phyloP scores from a whole-genome alignment of 805 yeast species.

The Metahyphopichia silvanorum region DNA sequence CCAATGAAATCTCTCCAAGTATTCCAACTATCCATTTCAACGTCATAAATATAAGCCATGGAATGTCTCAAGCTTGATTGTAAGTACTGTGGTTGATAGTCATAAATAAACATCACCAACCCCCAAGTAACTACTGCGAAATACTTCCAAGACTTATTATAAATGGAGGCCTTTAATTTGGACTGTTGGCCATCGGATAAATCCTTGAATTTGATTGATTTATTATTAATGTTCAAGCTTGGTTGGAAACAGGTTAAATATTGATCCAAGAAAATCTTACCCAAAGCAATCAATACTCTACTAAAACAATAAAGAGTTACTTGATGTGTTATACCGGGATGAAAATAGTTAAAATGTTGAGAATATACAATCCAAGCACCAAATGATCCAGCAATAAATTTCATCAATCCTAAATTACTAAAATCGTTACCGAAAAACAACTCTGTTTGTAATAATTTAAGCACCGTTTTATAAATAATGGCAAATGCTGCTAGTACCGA shows the following conservation, averaged over 20 bases:
- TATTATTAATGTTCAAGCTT: conserved; percentile 17
- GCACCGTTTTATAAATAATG: conserved; percentile 43
- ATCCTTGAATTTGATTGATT: conserved; percentile 18
- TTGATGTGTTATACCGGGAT: conserved; percentile 61
- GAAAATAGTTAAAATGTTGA: conserved; percentile 41
- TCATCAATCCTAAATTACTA: conserved; percentile 21
- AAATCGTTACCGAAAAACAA: conserved; percentile 24
- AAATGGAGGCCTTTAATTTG: conserved; percentile 24
- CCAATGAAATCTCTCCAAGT: conserved; percentile 46
- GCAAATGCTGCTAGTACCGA: conserved; percentile 55
- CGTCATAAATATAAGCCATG: conserved; percentile 69
- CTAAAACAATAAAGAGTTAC: conserved; percentile 72
- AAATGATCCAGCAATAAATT: conserved; percentile 38
- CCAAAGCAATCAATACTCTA: conserved; percentile 60
- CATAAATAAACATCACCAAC: conserved; percentile 65
- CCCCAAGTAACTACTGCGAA: conserved; percentile 73
- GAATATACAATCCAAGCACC: conserved; percentile 44
- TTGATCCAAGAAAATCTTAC: conserved; percentile 46
- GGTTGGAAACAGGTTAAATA: conserved; percentile 37
- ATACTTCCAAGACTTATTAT: conserved; percentile 49
- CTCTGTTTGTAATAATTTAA: conserved; percentile 28
- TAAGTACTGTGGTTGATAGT: conserved; percentile 56
- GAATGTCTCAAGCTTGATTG: conserved; percentile 65
- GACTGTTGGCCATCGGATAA: conserved; percentile 30
- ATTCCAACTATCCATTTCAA: conserved; percentile 50